Base-by-base conservation (phyloP, 2,329 filamentous ascomycete species). In the Didymella segeticola region DNA sequence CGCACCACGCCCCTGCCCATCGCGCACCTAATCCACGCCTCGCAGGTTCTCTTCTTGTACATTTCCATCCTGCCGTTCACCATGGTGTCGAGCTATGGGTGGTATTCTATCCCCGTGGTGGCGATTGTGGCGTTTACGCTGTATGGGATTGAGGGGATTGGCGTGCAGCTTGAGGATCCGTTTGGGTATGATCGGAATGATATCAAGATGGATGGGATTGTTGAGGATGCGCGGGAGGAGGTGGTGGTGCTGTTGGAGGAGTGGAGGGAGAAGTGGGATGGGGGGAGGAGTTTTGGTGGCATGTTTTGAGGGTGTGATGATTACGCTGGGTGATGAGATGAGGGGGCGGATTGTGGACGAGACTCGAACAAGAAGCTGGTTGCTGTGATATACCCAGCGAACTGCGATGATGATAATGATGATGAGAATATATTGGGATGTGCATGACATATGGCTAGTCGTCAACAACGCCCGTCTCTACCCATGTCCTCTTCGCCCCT, bases 191-290 rank as follows among this genome's bases (percentile, higher is more conserved):
- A 86, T 59, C 80, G 82, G 64, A 87, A 86, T 51, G 85, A 88
- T 66, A 88, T 88, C 71, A 87, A 87, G 66, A 86, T 88, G 80
- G 85, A 88, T 68, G 84, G 83, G 3, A 83, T 88, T 43, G 82
- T 84, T 2, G 84, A 86, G 59, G 86, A 88, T 66, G 76, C 83
- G 36, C 75, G 83, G 54, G 77, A 77, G 31, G 85, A 88, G 70
- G 79, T 85, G 15, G 79, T 80, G 57, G 84, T 85, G 6, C 70
- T 87, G 62, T 64, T 87, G 20, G 78, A 80, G 12, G 84, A 86
- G 67, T 88, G 85, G 85, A 78, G 77, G 61, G 73, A 57, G 27
- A 69, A 67, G 39, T 67, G 66, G 19, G 71, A 68, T 19, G 48
- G 48, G 30, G 69, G 67, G 2, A 61, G 59, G 53, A 60, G 58